phyloP scores from a whole-genome alignment of 202 grass and related monocot genomes.

The Setaria viridis region DNA sequence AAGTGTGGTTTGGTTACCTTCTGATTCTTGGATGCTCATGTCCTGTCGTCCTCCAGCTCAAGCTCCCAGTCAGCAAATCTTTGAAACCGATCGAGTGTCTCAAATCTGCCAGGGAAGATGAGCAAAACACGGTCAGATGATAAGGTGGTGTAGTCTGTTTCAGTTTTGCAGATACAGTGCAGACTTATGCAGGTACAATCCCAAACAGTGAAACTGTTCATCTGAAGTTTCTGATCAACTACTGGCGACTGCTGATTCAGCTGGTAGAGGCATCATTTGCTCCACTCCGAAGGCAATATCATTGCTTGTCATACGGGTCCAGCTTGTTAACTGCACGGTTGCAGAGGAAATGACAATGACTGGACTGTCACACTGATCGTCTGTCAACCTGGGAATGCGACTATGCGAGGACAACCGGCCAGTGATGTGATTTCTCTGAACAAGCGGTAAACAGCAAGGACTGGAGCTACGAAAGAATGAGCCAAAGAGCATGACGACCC shows the following conservation, averaged over 20 bases:
- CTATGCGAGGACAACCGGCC: conserved; percentile 2
- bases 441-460: conserved; percentile 26
- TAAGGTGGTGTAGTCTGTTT: not conserved
- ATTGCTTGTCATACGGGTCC: conserved; percentile 18
- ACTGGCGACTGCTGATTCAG: not conserved
- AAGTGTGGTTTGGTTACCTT: conserved; percentile 9
- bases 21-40: conserved; percentile 24
- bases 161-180: conserved; percentile 18
- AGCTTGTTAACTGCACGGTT: conserved; percentile 13
- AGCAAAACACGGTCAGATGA: conserved; percentile 14
- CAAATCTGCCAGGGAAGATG: conserved; percentile 31
- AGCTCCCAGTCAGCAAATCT: conserved; percentile 11
- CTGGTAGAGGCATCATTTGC: not conserved
- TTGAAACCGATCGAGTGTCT: conserved; percentile 27
- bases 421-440: conserved; percentile 33
- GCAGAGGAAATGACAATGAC: conserved; percentile 35
- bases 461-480: not conserved
- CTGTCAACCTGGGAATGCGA: conserved; percentile 40
- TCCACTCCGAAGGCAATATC: conserved; percentile 6
- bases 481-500: not conserved
- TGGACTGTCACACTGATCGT: conserved; percentile 34
- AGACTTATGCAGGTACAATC: conserved; percentile 6
- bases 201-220: conserved; percentile 16
- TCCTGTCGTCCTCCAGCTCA: not conserved
- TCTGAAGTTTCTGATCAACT: conserved; percentile 8